These are phyloP conservation scores for Amoebophrya sp. DNA, from an alignment of 169 alveolate genomes.

Conservation along the genomic window DNA sequence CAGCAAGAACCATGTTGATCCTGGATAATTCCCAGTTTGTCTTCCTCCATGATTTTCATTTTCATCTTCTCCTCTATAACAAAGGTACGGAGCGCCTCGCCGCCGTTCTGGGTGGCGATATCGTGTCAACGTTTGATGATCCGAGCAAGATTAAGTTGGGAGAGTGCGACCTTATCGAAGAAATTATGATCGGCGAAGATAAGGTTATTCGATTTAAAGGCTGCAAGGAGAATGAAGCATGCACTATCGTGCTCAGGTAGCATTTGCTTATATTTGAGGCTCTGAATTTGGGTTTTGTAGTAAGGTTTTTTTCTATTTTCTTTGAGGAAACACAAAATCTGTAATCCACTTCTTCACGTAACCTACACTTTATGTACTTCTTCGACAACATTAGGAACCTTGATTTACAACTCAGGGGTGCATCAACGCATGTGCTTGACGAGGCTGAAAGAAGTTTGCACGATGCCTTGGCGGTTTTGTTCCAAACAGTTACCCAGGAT, in stretches of 20 bases:
- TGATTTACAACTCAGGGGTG: constrained; percentile 74
- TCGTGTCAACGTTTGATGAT: constrained; percentile 93
- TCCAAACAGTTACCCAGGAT: constrained; percentile 78
- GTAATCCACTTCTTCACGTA: too few relatives aligned
- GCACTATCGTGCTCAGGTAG: constrained; percentile 81
- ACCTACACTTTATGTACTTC: too few relatives aligned
- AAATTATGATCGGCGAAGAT: constrained; percentile 96
- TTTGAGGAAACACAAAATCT: background rate
- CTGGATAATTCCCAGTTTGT: background rate
- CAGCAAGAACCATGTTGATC: too few relatives aligned
- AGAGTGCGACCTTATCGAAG: constrained; percentile 90
- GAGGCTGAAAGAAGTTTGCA: constrained; percentile 99
- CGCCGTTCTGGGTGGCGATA: constrained; percentile 94
- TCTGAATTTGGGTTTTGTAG: background rate
- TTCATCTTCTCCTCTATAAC: background rate
- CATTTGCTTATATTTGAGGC: background rate
- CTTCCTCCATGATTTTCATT: background rate
- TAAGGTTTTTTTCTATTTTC: background rate
- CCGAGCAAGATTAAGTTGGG: constrained; percentile 89
- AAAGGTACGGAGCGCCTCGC: constrained; percentile 95
- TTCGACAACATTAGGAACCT: too few relatives aligned
- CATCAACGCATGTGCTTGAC: constrained; percentile 87
- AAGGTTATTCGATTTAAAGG: constrained; percentile 92
- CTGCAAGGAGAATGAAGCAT: constrained; percentile 85
- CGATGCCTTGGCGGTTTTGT: constrained; percentile 96